These are phyloP conservation scores for Bodo saltans DNA, from an alignment of 78 protist species.

Conservation along the genomic window DNA sequence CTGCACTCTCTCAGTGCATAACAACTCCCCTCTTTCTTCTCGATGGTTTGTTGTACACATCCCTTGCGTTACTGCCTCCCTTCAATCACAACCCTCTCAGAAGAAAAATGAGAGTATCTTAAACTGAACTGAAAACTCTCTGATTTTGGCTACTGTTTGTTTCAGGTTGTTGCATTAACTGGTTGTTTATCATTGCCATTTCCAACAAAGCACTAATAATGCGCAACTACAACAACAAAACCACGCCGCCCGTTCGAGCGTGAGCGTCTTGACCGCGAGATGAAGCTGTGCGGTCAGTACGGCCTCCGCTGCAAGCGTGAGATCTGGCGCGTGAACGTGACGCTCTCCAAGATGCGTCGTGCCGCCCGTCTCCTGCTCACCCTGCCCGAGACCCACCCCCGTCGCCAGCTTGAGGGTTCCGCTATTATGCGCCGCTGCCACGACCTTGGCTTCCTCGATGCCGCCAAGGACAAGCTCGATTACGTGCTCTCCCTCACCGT, in stretches of 20 bases:
- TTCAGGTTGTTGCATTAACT: no score
- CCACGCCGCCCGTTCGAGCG: slow-evolving; percentile 99
- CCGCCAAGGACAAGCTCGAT: slow-evolving; percentile 89
- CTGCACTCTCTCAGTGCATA: no score
- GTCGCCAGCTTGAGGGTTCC: slow-evolving; percentile 90
- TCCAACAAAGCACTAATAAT: no score
- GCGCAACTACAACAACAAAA: slow-evolving; percentile 50
- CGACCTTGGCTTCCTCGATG: slow-evolving; percentile 92
- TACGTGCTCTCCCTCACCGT: slow-evolving; percentile 92
- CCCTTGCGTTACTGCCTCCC: no score
- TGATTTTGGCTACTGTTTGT: no score
- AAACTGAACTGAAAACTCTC: no score
- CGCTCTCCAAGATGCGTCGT: slow-evolving; percentile 95
- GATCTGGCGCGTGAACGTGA: slow-evolving; percentile 91
- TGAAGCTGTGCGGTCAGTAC: slow-evolving; percentile 91
- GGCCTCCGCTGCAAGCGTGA: slow-evolving; percentile 99
- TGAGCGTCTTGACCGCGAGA: slow-evolving; percentile 97
- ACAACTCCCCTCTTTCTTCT: no score
- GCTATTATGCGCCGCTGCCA: slow-evolving; percentile 92
- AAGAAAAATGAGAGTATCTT: no score
- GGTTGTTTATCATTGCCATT: no score
- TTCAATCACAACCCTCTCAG: no score
- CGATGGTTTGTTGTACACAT: no score
- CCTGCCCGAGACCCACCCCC: slow-evolving; percentile 82
- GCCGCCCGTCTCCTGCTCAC: slow-evolving; percentile 96